Base-by-base conservation (phyloP, 306 rosid genomes). In the Gynostemma pentaphyllum region DNA sequence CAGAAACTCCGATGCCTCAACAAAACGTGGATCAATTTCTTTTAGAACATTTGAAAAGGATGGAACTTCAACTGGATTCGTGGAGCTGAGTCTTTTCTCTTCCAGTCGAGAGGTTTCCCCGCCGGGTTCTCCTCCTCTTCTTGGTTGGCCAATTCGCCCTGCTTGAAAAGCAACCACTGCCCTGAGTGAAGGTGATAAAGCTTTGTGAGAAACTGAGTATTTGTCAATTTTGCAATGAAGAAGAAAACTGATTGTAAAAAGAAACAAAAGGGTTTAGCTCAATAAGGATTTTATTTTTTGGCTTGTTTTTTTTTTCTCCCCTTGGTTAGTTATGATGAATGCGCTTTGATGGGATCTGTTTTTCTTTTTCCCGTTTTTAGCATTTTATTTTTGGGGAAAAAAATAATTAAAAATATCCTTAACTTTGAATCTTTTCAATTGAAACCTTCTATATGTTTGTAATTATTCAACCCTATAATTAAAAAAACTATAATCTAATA, bases 11-110 rank as follows among this genome's bases (percentile, higher is more conserved):
- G 85, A 90, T 77, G 84, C 75, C 32, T 87, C 98, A 12, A 76
- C 86, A 10, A 87, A 86, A 75, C 77, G 88, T 27, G 98, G 96
- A 39, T 91, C 98, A 1, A 88, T 91, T 69, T 91, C 98, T 37
- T 88, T 91, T 64, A 78, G 90, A 45, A 73, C 98, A 40, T 53
- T 75, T 41, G 89, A 70, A 26, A 87, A 77, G 41, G 88, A 76
- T 75, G 89, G 76, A 48, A 56, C 86, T 68, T 87, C 89, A 67
- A 79, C 95, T 29, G 66, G 49, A 13, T 92, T 83, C 76, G 95
- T 92, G 66, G 98, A 92, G 66, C 75, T 92, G 14, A 92, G 98
- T 71, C 95, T 88, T 36, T 88, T 92, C 72, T 92, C 98, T 64
- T 92, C 96, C 13, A 85, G 94, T 74, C 79, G 51, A 44, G 86